Evolutionary conservation across 2,329 filamentous ascomycete genomes (phyloP), one percentile per base, ranked within the genome.

Genomic region (Colletotrichum tanaceti): DNA sequence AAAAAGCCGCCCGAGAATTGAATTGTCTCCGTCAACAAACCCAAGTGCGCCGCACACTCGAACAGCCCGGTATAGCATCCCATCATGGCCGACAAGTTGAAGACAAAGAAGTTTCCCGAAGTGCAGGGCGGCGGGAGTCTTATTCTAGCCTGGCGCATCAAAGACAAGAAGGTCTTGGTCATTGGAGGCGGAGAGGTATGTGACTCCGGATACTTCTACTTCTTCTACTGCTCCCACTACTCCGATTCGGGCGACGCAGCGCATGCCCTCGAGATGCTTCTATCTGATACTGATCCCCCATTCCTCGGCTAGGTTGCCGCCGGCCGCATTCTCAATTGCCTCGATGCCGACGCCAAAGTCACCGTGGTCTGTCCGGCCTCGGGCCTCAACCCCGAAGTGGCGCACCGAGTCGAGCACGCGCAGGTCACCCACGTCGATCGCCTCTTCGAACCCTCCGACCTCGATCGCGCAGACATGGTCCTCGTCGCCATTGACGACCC

Each of bases 131-230:
- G 95, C 59, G 96, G 94, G 68, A 98, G 95, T 70, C 83, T 99
- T 72, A 96, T 99, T 71, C 84, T 99, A 60, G 96, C 96, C 77
- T 99, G 95, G 94, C 96, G 98, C 82, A 90, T 97, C 75, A 91
- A 90, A 77, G 90, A 91, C 79, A 98, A 97, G 81, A 89, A 90
- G 72, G 91, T 98, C 18, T 83, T 99, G n/a, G 92, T 99, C 5
- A 89, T 99, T 9, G 96, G 96, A 72, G 96, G 96, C 74, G 96
- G 96, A 79, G 95, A 98, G 86, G 95, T 97, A 83, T 73, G 87
- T 79, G 71, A 61, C 38, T 18, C 20, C 55, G 18, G 14, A 18
- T 20, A 41, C 9, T 16, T 41, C 44, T 11, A 32, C 28, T 24
- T 3, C 46, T 16, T 16, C 16, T 24, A 28, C 32, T 22, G 14